A percentile compares a stretch with the other conserved stretches of the same genome.
These are phyloP conservation scores for Allium fistulosum DNA, from an alignment of 106 monocot species.

Conservation along the genomic window DNA sequence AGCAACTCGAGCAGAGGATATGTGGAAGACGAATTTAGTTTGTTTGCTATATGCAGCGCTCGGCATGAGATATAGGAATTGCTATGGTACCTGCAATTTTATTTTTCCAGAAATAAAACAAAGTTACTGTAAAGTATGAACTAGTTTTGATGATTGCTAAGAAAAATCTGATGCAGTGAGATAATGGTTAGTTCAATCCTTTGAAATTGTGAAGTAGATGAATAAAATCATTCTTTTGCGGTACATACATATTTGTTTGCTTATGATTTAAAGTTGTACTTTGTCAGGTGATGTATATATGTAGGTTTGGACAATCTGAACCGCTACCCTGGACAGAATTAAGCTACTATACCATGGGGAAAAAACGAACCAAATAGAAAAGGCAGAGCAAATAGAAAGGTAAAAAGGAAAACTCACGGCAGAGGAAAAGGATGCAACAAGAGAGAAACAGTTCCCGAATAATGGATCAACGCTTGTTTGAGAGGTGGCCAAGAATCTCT, in stretches of 20 bases:
- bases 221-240: too few species aligned
- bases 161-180: too few species aligned
- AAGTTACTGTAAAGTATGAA: too few species aligned
- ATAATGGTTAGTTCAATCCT: too few species aligned
- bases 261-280: too few species aligned
- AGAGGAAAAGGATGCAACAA: conserved; percentile 80
- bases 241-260: too few species aligned
- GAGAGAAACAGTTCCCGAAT: conserved; percentile 40
- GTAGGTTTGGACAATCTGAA: too few species aligned
- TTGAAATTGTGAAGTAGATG: too few species aligned
- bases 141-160: too few species aligned
- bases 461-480: conserved; percentile 34
- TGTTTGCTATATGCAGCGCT: conserved; percentile 48
- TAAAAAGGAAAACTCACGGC: conserved; percentile 33
- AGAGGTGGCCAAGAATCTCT: conserved; percentile 76
- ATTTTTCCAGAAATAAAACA: background rate
- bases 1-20: conserved; percentile 49
- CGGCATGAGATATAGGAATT: conserved; percentile 37
- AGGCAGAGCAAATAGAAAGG: background rate
- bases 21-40: conserved; percentile 32
- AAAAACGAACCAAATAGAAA: background rate
- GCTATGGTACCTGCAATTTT: conserved; percentile 37
- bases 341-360: too few species aligned
- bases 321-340: too few species aligned
- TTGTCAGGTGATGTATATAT: too few species aligned